phyloP scores from a whole-genome alignment of 2,329 filamentous ascomycete genomes.

The Epichloe festucae region DNA sequence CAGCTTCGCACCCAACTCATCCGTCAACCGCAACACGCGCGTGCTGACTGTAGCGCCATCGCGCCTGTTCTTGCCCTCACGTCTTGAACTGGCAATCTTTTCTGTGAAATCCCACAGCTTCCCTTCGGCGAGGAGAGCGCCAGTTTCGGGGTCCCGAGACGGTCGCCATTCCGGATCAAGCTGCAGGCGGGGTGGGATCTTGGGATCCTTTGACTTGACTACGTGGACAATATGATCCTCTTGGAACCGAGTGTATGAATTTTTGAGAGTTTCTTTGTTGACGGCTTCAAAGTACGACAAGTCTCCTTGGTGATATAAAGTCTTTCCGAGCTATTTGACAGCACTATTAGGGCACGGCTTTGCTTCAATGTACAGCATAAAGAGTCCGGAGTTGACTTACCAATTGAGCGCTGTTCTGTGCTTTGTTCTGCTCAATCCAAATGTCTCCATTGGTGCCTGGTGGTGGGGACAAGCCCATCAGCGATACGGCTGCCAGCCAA shows the following conservation, averaged over 20 bases:
- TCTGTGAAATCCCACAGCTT: slow-evolving; percentile 87
- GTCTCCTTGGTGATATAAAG: slow-evolving; percentile 93
- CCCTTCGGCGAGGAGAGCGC: slow-evolving; percentile 53
- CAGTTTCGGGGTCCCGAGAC: slow-evolving; percentile 46
- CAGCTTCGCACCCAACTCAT: slow-evolving; percentile 55
- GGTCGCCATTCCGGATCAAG: slow-evolving; percentile 67
- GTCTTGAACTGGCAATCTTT: slow-evolving; percentile 64
- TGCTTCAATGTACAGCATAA: too few relatives aligned
- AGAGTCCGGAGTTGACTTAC: slow-evolving; percentile 30
- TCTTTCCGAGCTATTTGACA: slow-evolving; percentile 64
- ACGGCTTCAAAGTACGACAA: slow-evolving; percentile 96
- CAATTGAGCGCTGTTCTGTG: slow-evolving; percentile 70
- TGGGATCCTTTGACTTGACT: slow-evolving; percentile 53
- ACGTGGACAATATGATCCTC: slow-evolving; percentile 81
- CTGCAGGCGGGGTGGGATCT: slow-evolving; percentile 48
- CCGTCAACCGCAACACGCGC: slow-evolving; percentile 65
- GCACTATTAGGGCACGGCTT: slow-evolving; percentile 4
- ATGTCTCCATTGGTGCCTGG: slow-evolving; percentile 41
- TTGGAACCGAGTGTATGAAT: slow-evolving; percentile 76
- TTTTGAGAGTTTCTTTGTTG: slow-evolving; percentile 95
- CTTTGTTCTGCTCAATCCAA: slow-evolving; percentile 68
- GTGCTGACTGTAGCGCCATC: slow-evolving; percentile 82
- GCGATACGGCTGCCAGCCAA: slow-evolving; percentile 80
- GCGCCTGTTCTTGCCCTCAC: slow-evolving; percentile 92
- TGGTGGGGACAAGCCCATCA: slow-evolving; percentile 77